Percentiles rank a stretch among this genome's conserved stretches.
Evolutionary conservation across 441 rosid species (phyloP).

Genomic region (Geranium incanum): DNA sequence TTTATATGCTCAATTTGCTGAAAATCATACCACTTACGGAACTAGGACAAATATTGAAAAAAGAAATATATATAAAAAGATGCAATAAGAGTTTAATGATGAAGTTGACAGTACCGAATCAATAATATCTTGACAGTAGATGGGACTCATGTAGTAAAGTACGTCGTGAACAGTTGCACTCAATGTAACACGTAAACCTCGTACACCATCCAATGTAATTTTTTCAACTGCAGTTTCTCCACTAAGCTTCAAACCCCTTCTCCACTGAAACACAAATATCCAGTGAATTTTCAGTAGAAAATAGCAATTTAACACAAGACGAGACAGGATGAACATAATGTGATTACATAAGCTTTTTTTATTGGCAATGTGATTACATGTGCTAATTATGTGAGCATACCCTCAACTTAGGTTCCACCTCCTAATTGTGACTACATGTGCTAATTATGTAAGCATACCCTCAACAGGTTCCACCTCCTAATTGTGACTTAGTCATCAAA

Average conservation of each 20-base stretch:
- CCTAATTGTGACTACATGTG: not conserved
- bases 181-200: constrained; percentile 73
- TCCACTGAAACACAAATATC: constrained; percentile 60
- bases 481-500: not conserved
- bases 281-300: not conserved
- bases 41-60: not conserved
- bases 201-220: constrained; percentile 88
- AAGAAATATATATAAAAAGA: not conserved
- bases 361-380: not conserved
- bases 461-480: not conserved
- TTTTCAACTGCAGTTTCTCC: constrained; percentile 93
- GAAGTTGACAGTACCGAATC: constrained; percentile 55
- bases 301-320: not conserved
- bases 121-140: constrained; percentile 88
- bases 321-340: not conserved
- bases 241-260: constrained; percentile 94
- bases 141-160: constrained; percentile 94
- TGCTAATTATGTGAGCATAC: not conserved
- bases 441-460: not conserved
- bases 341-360: not conserved
- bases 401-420: not conserved
- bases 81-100: constrained; percentile 5
- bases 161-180: constrained; percentile 98
- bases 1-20: not conserved
- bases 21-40: not conserved